Evolutionary conservation across 2,329 filamentous ascomycete species (phyloP).

Genomic region (Pseudogymnoascus destructans): DNA sequence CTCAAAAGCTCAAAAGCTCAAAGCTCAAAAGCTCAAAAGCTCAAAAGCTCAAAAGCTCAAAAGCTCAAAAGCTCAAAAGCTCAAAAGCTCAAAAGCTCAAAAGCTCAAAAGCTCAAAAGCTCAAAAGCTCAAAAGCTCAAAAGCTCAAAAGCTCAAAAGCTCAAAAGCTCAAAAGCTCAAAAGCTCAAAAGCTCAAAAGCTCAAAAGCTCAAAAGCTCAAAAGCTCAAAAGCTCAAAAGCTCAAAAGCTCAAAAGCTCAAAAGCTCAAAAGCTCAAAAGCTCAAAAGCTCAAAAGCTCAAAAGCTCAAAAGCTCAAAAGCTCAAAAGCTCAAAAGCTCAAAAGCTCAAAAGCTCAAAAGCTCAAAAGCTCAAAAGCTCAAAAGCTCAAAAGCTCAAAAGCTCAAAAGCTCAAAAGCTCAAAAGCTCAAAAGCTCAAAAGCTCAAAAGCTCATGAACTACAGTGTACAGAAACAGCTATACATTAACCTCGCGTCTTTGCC

Average conservation of each 20-base stretch:
- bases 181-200: neutral
- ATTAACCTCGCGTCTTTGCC: neutral
- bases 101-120: neutral
- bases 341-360: neutral
- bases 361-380: neutral
- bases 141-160: neutral
- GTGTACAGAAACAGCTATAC: neutral
- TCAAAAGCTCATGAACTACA: neutral
- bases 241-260: neutral
- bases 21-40: neutral
- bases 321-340: neutral
- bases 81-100: neutral
- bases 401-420: neutral
- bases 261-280: neutral
- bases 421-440: neutral
- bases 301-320: neutral
- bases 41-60: neutral
- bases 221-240: neutral
- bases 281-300: neutral
- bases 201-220: neutral
- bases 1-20: neutral
- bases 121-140: neutral
- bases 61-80: neutral
- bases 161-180: neutral
- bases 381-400: neutral